Percentiles rank a stretch among this genome's conserved stretches.
phyloP scores from a whole-genome alignment of 202 grass and related monocot species.

The Panicum virgatum region DNA sequence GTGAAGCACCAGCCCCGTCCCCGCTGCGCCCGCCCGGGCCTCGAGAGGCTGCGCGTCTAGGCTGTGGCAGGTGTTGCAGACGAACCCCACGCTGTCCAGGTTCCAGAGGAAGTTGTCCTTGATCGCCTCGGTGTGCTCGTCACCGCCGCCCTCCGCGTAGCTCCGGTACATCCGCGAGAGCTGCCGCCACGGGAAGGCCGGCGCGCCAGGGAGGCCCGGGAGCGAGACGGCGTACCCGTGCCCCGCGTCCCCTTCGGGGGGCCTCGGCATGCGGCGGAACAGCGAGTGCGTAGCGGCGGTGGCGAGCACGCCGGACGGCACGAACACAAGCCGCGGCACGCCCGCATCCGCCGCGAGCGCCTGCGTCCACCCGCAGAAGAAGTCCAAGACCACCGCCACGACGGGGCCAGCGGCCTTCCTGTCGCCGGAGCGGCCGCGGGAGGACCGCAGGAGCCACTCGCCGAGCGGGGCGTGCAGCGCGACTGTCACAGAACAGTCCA shows the following conservation, averaged over 20 bases:
- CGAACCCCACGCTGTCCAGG: constrained; percentile 40
- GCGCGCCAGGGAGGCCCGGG: too few species aligned
- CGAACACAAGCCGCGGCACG: constrained; percentile 50
- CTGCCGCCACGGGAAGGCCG: too few species aligned
- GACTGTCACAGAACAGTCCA: too few species aligned
- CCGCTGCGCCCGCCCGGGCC: background rate
- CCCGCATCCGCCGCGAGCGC: constrained; percentile 47
- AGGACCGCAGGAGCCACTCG: constrained; percentile 43
- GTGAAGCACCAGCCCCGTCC: constrained; percentile 38
- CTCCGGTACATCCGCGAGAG: too few species aligned
- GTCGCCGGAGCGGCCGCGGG: background rate
- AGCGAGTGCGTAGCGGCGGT: constrained; percentile 47
- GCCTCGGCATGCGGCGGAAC: constrained; percentile 49
- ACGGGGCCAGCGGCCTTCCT: background rate
- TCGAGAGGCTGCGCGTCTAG: constrained; percentile 24
- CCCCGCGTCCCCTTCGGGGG: too few species aligned
- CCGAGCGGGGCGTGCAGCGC: constrained; percentile 45
- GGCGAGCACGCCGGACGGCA: constrained; percentile 36
- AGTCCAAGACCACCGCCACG: constrained; percentile 43
- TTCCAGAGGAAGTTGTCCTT: too few species aligned
- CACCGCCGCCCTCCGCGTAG: too few species aligned
- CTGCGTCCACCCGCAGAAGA: constrained; percentile 60
- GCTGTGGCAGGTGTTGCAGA: constrained; percentile 54
- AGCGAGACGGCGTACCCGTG: too few species aligned
- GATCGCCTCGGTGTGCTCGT: too few species aligned